These are phyloP conservation scores for Tillandsia leiboldiana DNA, from an alignment of 176 grass and related monocot species.

Conservation along the genomic window DNA sequence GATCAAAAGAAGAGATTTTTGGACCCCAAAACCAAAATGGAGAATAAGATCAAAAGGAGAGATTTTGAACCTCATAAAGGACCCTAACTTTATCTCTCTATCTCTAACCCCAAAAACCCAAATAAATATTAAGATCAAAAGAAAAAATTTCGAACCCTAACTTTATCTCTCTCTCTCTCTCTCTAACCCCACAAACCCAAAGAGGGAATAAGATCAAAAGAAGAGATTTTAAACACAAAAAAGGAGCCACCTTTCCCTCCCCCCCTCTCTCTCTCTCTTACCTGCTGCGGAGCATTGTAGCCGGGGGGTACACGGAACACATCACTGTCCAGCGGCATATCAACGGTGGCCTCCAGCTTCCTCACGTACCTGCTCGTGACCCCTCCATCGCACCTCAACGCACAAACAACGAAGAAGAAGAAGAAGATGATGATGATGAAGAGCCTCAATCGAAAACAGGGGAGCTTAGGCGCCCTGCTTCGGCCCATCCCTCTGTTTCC, in stretches of 20 bases:
- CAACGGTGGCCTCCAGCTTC: slow-evolving; percentile 16
- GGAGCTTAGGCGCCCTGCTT: neutral
- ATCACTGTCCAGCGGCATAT: slow-evolving; percentile 34
- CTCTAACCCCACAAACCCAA: too few relatives aligned
- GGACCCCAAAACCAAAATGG: too few relatives aligned
- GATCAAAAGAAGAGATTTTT: too few relatives aligned
- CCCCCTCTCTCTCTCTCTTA: neutral
- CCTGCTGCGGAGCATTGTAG: slow-evolving; percentile 42
- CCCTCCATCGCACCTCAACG: slow-evolving; percentile 21
- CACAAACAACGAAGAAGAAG: neutral
- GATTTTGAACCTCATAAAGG: too few relatives aligned
- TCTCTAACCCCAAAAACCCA: too few relatives aligned
- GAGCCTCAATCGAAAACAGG: neutral
- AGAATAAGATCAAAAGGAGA: too few relatives aligned
- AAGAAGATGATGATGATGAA: too few relatives aligned
- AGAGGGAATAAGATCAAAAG: neutral
- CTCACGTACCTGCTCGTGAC: slow-evolving; percentile 29
- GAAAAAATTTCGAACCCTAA: too few relatives aligned
- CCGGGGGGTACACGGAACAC: slow-evolving; percentile 28
- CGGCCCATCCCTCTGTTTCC: neutral
- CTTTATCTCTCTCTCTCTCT: neutral
- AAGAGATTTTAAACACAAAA: neutral
- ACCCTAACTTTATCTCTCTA: neutral
- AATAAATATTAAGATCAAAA: too few relatives aligned
- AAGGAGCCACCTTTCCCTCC: neutral